Evolutionary conservation across 164 flowering plant species (phyloP), one percentile per base, ranked within the genome.

Genomic region (Stephania yunnanensis): DNA sequence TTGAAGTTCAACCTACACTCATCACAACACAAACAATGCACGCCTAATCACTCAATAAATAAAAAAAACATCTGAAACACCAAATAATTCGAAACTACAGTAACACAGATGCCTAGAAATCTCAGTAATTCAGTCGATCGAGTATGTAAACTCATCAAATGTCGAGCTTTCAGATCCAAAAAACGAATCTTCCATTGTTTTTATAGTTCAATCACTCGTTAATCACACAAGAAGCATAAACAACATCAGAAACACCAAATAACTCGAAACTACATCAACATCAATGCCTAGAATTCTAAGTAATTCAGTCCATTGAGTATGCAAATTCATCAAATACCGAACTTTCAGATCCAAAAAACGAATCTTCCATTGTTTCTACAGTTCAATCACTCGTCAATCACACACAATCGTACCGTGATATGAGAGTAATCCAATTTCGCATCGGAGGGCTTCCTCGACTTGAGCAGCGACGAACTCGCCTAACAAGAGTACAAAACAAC

Each of bases 381-480:
- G 42, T 36, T 36, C 0, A 36, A 36, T 2, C 42, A 36, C 42
- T 36, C 42, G 4, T 36, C 4, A 36, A 36, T 36, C 42, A 36
- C 42, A 36, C 42, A 36, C 2, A 31, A 58, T 11, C 82, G 63
- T 87, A 96, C 99, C 85, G 95, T 94, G 73, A 96, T 87, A 75
- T 96, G 89, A 68, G 99, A 96, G 73, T 96, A 96, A 81, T 96
- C 98, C 88, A 96, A 85, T 80, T 94, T 96, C 12, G 85, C 74
- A 81, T 88, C 94, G 13, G 83, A 83, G 1, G 87, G 72, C 85
- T 86, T 96, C 87, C 99, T 90, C 68, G 97, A 86, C 84, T 89
- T 94, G 71, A 90, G 86, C 85, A 96, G 74, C 48, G 86, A 80
- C 71, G 93, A 74, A 81, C 91, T 92, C 53, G 99, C 99, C 98